phyloP scores from a whole-genome alignment of 768 basidiomycete species.

The Vararia minispora region DNA sequence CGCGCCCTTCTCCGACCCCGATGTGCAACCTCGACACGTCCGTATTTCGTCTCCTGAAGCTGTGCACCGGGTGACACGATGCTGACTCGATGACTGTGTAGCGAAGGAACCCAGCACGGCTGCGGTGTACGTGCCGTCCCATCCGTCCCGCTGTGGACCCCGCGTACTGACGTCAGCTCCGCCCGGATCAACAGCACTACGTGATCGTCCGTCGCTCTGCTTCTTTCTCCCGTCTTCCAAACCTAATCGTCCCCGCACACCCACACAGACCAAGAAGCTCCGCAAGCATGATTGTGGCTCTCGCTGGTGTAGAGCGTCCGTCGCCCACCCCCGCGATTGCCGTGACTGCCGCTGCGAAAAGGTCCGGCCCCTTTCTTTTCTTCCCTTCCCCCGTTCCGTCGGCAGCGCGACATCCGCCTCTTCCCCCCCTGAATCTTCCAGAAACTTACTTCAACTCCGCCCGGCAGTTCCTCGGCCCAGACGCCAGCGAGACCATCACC shows the following conservation, averaged over 20 bases:
- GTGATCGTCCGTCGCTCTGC: constrained; percentile 36
- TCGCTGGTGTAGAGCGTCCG: constrained; percentile 31
- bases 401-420: too few relatives aligned
- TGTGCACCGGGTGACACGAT: constrained; percentile 17
- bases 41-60: constrained; percentile 20
- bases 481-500: constrained; percentile 50
- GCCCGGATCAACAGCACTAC: constrained; percentile 42
- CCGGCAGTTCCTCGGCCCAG: constrained; percentile 65
- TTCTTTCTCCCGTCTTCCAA: constrained; percentile 7
- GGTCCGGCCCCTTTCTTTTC: constrained; percentile 20
- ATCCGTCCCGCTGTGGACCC: constrained; percentile 8
- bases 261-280: constrained; percentile 35
- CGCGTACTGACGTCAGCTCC: constrained; percentile 15
- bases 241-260: constrained; percentile 2
- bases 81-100: constrained; percentile 23
- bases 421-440: too few relatives aligned
- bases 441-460: constrained; percentile 4
- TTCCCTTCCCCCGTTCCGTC: constrained; percentile 4
- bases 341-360: constrained; percentile 32
- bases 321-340: constrained; percentile 29
- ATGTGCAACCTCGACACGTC: constrained; percentile 32
- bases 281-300: constrained; percentile 45
- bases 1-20: constrained; percentile 10
- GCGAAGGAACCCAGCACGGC: constrained; percentile 65
- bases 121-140: constrained; percentile 38